A percentile compares a stretch with the other conserved stretches of the same genome.
These are phyloP conservation scores for Bondarzewia mesenterica DNA, from an alignment of 1,284 basidiomycete genomes.

Conservation along the genomic window DNA sequence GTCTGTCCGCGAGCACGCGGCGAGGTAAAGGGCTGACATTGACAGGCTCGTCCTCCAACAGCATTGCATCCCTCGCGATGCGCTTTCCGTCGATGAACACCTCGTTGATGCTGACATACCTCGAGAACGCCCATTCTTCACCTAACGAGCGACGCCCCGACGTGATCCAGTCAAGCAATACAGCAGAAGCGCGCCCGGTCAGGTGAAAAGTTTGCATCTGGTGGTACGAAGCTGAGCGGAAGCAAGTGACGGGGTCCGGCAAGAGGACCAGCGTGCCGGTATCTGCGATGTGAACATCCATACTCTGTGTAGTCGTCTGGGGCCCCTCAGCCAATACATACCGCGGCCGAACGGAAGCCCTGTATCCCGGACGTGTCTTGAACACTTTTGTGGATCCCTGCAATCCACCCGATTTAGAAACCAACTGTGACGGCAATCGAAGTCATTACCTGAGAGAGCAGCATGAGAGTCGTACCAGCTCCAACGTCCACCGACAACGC, in stretches of 20 bases:
- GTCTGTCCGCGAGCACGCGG: slow-evolving; percentile 49
- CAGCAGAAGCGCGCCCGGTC: slow-evolving; percentile 47
- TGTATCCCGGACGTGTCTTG: slow-evolving; percentile 55
- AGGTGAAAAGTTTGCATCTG: slow-evolving; percentile 75
- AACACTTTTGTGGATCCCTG: slow-evolving; percentile 95
- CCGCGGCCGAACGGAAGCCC: slow-evolving; percentile 25
- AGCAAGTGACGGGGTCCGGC: slow-evolving; percentile 92
- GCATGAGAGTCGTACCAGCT: slow-evolving; percentile 44
- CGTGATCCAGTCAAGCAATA: slow-evolving; percentile 88
- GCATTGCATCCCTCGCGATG: slow-evolving; percentile 68
- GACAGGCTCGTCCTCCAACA: slow-evolving; percentile 54
- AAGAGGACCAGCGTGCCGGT: slow-evolving; percentile 65
- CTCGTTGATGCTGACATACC: slow-evolving; percentile 84
- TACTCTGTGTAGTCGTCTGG: slow-evolving; percentile 30
- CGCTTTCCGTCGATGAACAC: slow-evolving; percentile 57
- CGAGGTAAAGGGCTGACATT: slow-evolving; percentile 20
- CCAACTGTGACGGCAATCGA: not conserved
- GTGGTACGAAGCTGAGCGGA: slow-evolving; percentile 72
- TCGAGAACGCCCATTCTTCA: slow-evolving; percentile 86
- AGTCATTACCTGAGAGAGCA: slow-evolving; percentile 71
- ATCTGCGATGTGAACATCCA: slow-evolving; percentile 48
- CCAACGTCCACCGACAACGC: slow-evolving; percentile 59
- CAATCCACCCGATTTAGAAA: not conserved
- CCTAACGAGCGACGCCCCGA: slow-evolving; percentile 73
- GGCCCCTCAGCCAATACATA: slow-evolving; percentile 2